These are phyloP conservation scores for Phytophthora capsici DNA, from an alignment of 352 stramenopile species.

Conservation along the genomic window DNA sequence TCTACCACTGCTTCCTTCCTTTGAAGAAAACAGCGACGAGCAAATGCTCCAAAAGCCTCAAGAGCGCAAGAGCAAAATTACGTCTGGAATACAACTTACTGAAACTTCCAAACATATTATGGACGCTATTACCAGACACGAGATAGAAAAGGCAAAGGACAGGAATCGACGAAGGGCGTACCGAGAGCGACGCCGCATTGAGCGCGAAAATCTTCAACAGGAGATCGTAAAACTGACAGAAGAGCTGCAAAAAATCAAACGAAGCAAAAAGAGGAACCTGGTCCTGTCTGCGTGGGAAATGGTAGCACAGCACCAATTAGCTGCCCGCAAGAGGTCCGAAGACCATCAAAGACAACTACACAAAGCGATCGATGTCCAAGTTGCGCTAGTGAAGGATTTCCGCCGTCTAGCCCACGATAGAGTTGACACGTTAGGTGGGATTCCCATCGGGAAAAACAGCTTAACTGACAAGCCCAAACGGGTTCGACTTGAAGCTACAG, in stretches of 20 bases:
- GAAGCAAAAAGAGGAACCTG: background rate
- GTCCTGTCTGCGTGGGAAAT: background rate
- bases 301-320: constrained; percentile 2
- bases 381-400: background rate
- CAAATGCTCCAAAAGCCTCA: background rate
- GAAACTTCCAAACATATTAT: background rate
- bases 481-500: constrained; percentile 5
- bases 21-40: background rate
- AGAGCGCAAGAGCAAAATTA: background rate
- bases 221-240: constrained; percentile 10
- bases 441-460: background rate
- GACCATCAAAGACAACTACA: background rate
- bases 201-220: constrained; percentile 8
- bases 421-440: background rate
- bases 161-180: constrained; percentile 6
- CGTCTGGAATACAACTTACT: background rate
- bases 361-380: background rate
- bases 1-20: background rate
- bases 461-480: background rate
- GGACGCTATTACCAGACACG: background rate
- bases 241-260: constrained; percentile 1
- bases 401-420: background rate
- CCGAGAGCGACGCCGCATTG: background rate
- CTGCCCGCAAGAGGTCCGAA: constrained; percentile 3
- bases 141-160: constrained; percentile 11